Evolutionary conservation across 2,329 filamentous ascomycete genomes (phyloP).

Genomic region (Coniochaeta sp.): DNA sequence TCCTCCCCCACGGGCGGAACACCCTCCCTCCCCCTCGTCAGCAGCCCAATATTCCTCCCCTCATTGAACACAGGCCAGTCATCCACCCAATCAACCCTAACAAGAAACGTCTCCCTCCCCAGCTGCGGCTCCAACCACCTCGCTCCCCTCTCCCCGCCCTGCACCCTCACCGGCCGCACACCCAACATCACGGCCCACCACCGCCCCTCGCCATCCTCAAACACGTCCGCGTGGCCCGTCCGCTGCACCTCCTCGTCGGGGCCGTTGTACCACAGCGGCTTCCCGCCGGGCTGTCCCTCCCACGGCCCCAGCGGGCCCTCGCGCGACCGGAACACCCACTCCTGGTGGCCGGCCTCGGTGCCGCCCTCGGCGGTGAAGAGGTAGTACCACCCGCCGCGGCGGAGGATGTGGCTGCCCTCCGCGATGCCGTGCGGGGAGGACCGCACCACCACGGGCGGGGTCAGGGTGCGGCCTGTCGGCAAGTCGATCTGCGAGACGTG

Average conservation of each 20-base stretch:
- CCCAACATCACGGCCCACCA: conserved; percentile 43
- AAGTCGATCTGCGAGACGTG: conserved; percentile 37
- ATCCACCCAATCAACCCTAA: conserved; percentile 39
- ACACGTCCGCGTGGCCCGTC: conserved; percentile 41
- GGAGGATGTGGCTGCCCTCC: conserved; percentile 33
- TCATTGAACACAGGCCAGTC: conserved; percentile 45
- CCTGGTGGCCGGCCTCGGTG: conserved; percentile 41
- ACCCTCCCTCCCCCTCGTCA: conserved; percentile 21
- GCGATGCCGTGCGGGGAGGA: conserved; percentile 31
- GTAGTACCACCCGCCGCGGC: conserved; percentile 26
- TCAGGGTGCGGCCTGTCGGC: conserved; percentile 30
- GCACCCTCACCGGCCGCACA: conserved; percentile 26
- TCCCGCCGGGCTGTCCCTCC: conserved; percentile 35
- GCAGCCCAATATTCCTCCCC: conserved; percentile 33
- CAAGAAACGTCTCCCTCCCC: conserved; percentile 42
- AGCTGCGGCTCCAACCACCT: conserved; percentile 32
- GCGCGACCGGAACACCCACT: conserved; percentile 42
- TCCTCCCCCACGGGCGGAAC: conserved; percentile 11
- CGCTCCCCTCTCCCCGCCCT: conserved; percentile 6
- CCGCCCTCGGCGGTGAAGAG: conserved; percentile 32
- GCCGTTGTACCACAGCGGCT: conserved; percentile 38
- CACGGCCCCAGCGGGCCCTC: conserved; percentile 38
- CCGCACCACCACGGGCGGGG: conserved; percentile 24
- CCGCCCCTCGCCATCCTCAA: conserved; percentile 33
- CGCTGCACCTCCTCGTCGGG: conserved; percentile 39